Evolutionary conservation across 2,329 filamentous ascomycete species (phyloP).

Genomic region (Onygenales sp.): DNA sequence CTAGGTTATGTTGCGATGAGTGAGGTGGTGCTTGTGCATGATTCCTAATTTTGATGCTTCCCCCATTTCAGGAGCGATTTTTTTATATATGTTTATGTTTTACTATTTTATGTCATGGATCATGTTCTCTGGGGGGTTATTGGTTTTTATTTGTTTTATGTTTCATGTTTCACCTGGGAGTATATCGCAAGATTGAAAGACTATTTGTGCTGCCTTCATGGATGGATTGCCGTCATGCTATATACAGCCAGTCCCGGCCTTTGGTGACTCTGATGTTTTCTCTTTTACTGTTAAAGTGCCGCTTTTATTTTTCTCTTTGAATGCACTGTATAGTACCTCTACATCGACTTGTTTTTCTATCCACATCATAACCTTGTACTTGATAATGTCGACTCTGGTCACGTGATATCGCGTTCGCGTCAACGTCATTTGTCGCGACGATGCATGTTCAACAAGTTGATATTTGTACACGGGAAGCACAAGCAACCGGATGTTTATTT

Average conservation of each 20-base stretch:
- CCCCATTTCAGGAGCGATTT: neutral
- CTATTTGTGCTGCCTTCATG: neutral
- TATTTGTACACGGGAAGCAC: too few species aligned
- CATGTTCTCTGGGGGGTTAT: neutral
- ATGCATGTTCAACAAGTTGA: neutral
- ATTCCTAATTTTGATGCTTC: neutral
- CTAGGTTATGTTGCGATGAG: constrained; percentile 34
- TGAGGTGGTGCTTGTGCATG: neutral
- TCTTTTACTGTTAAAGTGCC: neutral
- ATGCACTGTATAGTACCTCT: neutral
- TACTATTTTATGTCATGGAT: neutral
- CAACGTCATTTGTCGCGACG: neutral
- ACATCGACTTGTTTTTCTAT: neutral
- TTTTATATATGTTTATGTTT: neutral
- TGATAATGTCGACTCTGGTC: neutral
- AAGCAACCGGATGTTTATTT: too few species aligned
- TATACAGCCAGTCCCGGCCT: too few species aligned
- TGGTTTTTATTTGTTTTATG: neutral
- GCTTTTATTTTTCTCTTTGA: neutral
- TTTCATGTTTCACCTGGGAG: neutral
- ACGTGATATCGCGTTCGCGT: neutral
- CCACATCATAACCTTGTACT: neutral
- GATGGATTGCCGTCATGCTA: neutral
- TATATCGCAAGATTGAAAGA: neutral
- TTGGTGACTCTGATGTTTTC: neutral